phyloP scores from a whole-genome alignment of 2,329 filamentous ascomycete species.

The Paraconiothyrium sp. region DNA sequence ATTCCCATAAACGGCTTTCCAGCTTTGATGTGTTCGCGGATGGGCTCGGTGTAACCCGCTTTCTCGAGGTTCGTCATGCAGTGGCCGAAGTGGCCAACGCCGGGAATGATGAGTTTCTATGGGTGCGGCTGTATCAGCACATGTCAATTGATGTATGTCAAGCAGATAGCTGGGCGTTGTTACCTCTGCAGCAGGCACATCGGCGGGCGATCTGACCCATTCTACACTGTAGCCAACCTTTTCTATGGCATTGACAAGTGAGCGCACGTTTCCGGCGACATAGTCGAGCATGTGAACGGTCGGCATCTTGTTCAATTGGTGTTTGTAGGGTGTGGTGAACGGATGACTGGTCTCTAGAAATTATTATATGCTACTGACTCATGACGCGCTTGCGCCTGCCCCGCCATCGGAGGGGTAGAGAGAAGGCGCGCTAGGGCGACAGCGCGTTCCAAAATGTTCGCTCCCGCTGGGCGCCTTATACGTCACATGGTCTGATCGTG shows the following conservation, averaged over 20 bases:
- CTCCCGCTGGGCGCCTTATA: neutral
- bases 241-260: conserved; percentile 96
- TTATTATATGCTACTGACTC: conserved; percentile 15
- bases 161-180: conserved; percentile 13
- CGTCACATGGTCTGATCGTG: neutral
- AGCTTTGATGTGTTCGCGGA: conserved; percentile 81
- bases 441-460: neutral
- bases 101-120: conserved; percentile 92
- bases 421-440: neutral
- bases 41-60: conserved; percentile 84
- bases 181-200: conserved; percentile 87
- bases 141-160: conserved; percentile 38
- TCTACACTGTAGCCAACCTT: conserved; percentile 92
- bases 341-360: conserved; percentile 9
- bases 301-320: conserved; percentile 63
- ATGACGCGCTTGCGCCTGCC: conserved; percentile 13
- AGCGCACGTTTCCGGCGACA: conserved; percentile 95
- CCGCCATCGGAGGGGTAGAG: conserved; percentile 15
- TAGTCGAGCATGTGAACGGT: conserved; percentile 86
- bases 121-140: conserved; percentile 43
- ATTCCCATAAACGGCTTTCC: conserved; percentile 99
- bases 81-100: conserved; percentile 97
- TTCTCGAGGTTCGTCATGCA: conserved; percentile 85
- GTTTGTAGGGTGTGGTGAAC: neutral
- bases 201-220: conserved; percentile 87